phyloP scores from a whole-genome alignment of 306 rosid genomes.

The Mimosa bimucronata region DNA sequence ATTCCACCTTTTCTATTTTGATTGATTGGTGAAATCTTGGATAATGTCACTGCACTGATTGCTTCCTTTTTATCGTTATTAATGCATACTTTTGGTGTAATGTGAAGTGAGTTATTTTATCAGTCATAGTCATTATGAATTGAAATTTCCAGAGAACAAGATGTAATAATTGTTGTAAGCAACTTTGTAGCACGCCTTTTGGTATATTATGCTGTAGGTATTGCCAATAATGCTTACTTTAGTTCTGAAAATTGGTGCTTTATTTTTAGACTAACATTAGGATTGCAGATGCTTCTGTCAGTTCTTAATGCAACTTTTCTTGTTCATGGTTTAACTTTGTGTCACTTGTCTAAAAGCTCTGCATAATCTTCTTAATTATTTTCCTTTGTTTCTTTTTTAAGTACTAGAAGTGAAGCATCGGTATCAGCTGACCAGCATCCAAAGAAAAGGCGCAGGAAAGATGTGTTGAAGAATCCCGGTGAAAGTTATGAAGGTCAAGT shows the following conservation, averaged over 20 bases:
- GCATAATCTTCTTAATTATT: slow-evolving; percentile 22
- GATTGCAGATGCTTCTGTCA: slow-evolving; percentile 13
- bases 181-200: slow-evolving; percentile 6
- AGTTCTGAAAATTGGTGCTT: neutral
- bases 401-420: slow-evolving; percentile 58
- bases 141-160: slow-evolving; percentile 12
- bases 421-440: slow-evolving; percentile 79
- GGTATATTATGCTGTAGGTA: neutral
- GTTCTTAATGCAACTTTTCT: neutral
- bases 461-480: slow-evolving; percentile 63
- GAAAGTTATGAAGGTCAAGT: slow-evolving; percentile 56
- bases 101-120: slow-evolving; percentile 29
- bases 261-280: slow-evolving; percentile 18
- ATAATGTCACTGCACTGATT: slow-evolving; percentile 4
- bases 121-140: slow-evolving; percentile 10
- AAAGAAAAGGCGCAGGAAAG: slow-evolving; percentile 94
- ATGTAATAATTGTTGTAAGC: slow-evolving; percentile 1
- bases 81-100: slow-evolving; percentile 33
- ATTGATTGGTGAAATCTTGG: slow-evolving; percentile 26
- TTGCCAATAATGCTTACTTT: slow-evolving; percentile 1
- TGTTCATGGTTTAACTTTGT: neutral
- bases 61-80: slow-evolving; percentile 8
- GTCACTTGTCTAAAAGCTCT: neutral
- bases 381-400: slow-evolving; percentile 30
- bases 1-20: slow-evolving; percentile 16